Evolutionary conservation across 2,329 filamentous ascomycete species (phyloP), one percentile per base, ranked within the genome.

Genomic region (Dothistroma septosporum): DNA sequence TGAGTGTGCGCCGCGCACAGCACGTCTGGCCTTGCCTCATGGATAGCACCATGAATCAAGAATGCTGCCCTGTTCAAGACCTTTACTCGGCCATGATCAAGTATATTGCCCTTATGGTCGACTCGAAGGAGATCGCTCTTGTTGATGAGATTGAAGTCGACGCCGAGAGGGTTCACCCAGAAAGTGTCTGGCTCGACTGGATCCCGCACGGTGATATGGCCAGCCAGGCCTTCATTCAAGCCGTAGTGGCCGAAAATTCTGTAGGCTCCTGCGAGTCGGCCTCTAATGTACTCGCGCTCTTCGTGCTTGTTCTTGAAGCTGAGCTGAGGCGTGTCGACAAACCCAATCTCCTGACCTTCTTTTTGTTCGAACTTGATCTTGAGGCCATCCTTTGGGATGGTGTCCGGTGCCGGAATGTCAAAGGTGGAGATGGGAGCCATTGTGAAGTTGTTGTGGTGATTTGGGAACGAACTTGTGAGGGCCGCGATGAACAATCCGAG

Each of bases 91-190:
- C 70, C 72, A 14, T 73, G 74, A 21, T 70, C 71, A 14, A 76
- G 65, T 10, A 76, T 70, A 16, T 75, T 68, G 1, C 76, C 77
- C n/a, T 74, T 49, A 19, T 75, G 69, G 49, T 76, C 68, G 1
- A 79, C 73, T 7, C 66, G 70, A 2, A 79, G 72, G 57, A 79
- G 68, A 59, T 79, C 76, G 3, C 68, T 72, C 11, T 69, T 71
- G 32, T 69, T 75, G 16, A 79, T 65, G 2, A 72, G 60, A 22
- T 67, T 69, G 59, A 77, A 78, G 24, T 75, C 69, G 2, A 72
- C 63, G 0, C 71, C 73, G 21, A 72, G 72, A 0, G 75, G 73
- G 44, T 76, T 76, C 44, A 76, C 69, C 24, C 31, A 53, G n/a
- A 21, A 32, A 12, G 31, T 35, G 24, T 16, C 31, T 21, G 37